Evolutionary conservation across 2,329 filamentous ascomycete genomes (phyloP), one percentile per base, ranked within the genome.

Genomic region (Ascochyta lentis): DNA sequence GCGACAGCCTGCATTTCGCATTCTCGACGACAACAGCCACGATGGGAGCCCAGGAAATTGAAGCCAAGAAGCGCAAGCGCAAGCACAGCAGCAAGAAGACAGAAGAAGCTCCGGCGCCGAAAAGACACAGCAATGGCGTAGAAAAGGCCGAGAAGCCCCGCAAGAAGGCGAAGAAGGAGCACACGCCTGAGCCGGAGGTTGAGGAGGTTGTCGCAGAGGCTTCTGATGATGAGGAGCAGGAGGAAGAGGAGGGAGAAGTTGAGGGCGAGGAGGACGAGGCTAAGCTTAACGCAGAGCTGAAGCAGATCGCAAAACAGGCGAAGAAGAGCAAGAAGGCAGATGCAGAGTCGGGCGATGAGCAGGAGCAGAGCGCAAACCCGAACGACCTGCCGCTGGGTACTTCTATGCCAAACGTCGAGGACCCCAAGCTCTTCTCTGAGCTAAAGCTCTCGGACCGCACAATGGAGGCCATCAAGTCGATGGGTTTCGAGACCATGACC

Each of bases 401-500:
- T 68, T 83, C 80, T 13, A 81, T 88, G 46, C 87, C 87, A 2
- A 81, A 81, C 27, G 82, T 85, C 27, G 84, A 84, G 48, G 84
- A 89, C 53, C 87, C 88, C 22, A 81, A 88, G 69, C 86, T 87
- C 47, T 96, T 97, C 72, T 79, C 86, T 31, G 89, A 98, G 63
- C 81, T 99, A 60, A 90, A 90, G 50, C 84, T 99, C 10, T 95
- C 91, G 1, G 89, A 93, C 23, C 92, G 91, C 77, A 97, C 92
- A 0, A 89, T 93, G 83, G 87, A 89, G 78, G 93, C 92, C 8
- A 92, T 97, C 66, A 79, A 88, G 54, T 91, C 90, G 61, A 98
- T 99, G 94, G 90, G 90, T 13, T 97, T 98, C 74, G 88, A 90
- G 70, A 93, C 84, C 73, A 97, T 99, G 93, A 98, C 95, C 0